These are phyloP conservation scores for Pseudozyma sp. DNA, from an alignment of 1,284 basidiomycete genomes.

Conservation along the genomic window DNA sequence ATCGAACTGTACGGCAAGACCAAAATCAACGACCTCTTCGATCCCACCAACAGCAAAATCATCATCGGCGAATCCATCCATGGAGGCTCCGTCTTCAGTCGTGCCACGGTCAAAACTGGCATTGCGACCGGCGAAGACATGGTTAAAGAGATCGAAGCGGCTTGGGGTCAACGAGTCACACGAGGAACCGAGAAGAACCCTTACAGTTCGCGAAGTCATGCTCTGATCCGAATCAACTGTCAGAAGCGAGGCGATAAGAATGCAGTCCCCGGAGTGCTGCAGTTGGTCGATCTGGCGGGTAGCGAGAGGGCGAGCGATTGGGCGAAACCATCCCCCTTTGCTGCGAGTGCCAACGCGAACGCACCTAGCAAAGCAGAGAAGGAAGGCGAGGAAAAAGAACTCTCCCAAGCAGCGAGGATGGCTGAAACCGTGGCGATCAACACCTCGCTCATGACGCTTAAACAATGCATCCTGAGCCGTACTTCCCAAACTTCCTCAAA, in stretches of 20 bases:
- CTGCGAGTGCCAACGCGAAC: neutral
- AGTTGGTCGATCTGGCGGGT: constrained; percentile 34
- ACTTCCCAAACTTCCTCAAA: constrained; percentile 3
- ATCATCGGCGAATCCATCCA: constrained; percentile 25
- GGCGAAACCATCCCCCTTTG: constrained; percentile 4
- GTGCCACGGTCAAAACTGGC: constrained; percentile 9
- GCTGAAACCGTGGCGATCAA: constrained; percentile 42
- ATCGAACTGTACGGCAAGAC: constrained; percentile 40
- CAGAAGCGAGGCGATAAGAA: constrained; percentile 12
- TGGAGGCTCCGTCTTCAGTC: constrained; percentile 17
- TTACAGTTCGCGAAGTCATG: constrained; percentile 16
- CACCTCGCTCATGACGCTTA: constrained; percentile 37
- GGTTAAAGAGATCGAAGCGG: constrained; percentile 13
- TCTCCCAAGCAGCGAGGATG: constrained; percentile 13
- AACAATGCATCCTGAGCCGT: constrained; percentile 27
- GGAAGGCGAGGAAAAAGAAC: neutral
- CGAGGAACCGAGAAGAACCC: constrained; percentile 34
- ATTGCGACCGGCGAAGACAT: constrained; percentile 3
- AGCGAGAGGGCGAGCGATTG: constrained; percentile 22
- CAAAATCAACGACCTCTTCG: constrained; percentile 35
- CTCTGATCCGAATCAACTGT: constrained; percentile 26
- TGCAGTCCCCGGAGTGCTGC: constrained; percentile 27
- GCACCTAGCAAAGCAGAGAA: neutral
- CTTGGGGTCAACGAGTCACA: constrained; percentile 23
- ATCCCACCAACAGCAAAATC: constrained; percentile 10